Conservation (phyloP, 1,284 basidiomycete species). For the Rhodofomes roseus region DNA sequence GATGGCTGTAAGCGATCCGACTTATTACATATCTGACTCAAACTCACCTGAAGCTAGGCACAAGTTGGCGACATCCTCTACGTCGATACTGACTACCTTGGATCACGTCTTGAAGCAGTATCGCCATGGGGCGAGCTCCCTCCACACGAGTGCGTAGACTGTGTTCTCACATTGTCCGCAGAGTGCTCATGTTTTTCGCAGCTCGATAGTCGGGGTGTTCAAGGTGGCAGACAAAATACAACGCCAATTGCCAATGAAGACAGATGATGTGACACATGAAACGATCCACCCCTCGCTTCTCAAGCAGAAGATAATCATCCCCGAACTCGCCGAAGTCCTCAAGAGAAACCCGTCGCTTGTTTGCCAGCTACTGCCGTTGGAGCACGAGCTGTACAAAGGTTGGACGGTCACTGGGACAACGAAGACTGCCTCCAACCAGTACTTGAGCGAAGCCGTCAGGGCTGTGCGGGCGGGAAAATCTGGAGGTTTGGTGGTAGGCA, state of each 20-base stretch:
- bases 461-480: neutral
- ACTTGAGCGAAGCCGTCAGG: neutral
- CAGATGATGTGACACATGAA: conserved; percentile 52
- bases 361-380: conserved; percentile 44
- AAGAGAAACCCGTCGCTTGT: conserved; percentile 42
- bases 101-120: conserved; percentile 44
- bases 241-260: conserved; percentile 45
- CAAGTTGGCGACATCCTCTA: conserved; percentile 53
- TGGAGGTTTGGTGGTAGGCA: neutral
- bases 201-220: conserved; percentile 53
- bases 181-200: conserved; percentile 22
- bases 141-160: conserved; percentile 51
- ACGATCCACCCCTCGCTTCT: conserved; percentile 58
- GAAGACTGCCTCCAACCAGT: neutral
- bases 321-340: conserved; percentile 35
- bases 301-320: conserved; percentile 36
- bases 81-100: conserved; percentile 52
- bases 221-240: conserved; percentile 37
- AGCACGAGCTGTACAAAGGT: conserved; percentile 42
- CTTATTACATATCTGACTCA: conserved; percentile 3
- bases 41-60: conserved; percentile 34
- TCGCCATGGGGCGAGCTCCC: conserved; percentile 56
- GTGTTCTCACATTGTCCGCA: neutral
- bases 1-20: conserved; percentile 52
- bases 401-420: conserved; percentile 37